A percentile compares a stretch with the other conserved stretches of the same genome.
These are phyloP conservation scores for Fusarium bactridioides DNA, from an alignment of 2,329 filamentous ascomycete genomes.

Conservation along the genomic window DNA sequence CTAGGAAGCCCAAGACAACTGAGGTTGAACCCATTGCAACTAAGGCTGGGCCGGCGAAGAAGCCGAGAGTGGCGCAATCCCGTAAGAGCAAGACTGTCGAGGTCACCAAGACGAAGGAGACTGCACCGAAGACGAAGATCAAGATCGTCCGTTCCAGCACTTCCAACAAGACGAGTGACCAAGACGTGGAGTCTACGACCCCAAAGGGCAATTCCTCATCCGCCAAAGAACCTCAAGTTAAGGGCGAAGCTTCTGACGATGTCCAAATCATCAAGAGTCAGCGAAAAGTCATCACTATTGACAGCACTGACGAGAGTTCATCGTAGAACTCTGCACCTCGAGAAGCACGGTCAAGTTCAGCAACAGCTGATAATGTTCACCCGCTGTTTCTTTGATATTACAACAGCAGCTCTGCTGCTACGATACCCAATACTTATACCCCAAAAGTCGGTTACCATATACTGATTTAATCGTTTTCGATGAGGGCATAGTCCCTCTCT, in stretches of 20 bases:
- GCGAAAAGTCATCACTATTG: conserved; percentile 18
- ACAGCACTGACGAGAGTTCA: conserved; percentile 34
- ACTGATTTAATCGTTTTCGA: conserved; percentile 8
- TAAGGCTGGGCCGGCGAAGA: conserved; percentile 10
- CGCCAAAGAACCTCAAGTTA: not conserved
- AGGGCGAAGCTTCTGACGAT: conserved; percentile 8
- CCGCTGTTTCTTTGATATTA: conserved; percentile 2
- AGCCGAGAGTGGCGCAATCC: not conserved
- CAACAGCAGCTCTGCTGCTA: conserved; percentile 31
- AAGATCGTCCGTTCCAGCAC: conserved; percentile 2
- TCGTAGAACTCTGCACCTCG: conserved; percentile 5
- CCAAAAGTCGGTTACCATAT: not conserved
- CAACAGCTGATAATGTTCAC: not conserved
- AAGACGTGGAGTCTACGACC: not conserved
- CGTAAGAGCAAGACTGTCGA: conserved; percentile 13
- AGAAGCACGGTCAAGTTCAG: not conserved
- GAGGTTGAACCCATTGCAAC: conserved; percentile 11
- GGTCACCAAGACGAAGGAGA: not conserved
- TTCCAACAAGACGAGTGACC: not conserved
- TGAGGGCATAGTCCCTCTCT: conserved; percentile 7
- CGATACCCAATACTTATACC: conserved; percentile 34
- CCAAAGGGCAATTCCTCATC: not conserved
- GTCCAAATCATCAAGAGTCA: conserved; percentile 17
- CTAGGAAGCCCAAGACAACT: conserved; percentile 25
- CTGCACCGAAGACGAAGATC: not conserved